Evolutionary conservation across 306 rosid genomes (phyloP), one percentile per base, ranked within the genome.

Genomic region (Trifolium dubium): DNA sequence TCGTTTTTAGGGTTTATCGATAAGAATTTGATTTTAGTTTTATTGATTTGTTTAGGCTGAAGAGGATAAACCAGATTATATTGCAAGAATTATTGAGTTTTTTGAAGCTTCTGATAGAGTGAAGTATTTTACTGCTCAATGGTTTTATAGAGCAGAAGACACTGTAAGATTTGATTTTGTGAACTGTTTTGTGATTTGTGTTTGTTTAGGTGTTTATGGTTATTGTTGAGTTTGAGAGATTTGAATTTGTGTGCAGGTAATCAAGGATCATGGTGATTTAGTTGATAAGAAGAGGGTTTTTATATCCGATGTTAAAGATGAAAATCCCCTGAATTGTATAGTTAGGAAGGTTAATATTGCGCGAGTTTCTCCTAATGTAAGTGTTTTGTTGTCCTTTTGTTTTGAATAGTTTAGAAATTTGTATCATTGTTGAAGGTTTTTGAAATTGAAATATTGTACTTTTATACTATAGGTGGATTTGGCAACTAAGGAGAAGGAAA

Each of bases 91-190:
- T 23, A 0, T 23, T 23, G 23, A 23, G 23, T 23, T 23, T 23
- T 23, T 23, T 23, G 23, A 23, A 23, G 23, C 23, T 23, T 23
- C 0, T 23, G 23, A 23, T 23, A 23, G 23, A 23, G 23, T 0
- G 23, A 53, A 2, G 1, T 81, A 65, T 78, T 84, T 84, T n/a
- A 65, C 37, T 5, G 88, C 88, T 5, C 83, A 71, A 11, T 81
- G 88, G 88, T 81, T 81, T 53, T 84, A 74, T 2, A 74, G 88
- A 31, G 88, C 88, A 2, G 63, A 71, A 29, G 88, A 84, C 4
- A 84, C 88, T 1, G 88, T 84, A 37, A 71, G 71, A 18, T 4
- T 6, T 17, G 2, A 0, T n/a, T 64, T 14, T 51, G 9, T 53
- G 3, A 19, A 5, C 6, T 2, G 2, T 28, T 49, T 2, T 31